phyloP scores from a whole-genome alignment of 306 rosid species.

The Cicer pinnatifidum region DNA sequence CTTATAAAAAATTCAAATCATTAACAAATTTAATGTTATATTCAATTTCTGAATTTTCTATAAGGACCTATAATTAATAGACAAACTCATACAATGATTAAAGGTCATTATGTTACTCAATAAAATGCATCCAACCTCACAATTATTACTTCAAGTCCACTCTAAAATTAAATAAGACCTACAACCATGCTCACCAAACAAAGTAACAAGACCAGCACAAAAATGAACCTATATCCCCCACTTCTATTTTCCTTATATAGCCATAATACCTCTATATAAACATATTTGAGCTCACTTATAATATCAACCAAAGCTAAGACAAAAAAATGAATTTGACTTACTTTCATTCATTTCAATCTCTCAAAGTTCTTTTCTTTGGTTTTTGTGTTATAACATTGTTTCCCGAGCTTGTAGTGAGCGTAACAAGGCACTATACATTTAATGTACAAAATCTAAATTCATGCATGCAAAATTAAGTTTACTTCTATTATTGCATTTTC shows the following conservation, averaged over 20 bases:
- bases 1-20: too few species aligned
- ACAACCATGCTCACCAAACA: constrained; percentile 46
- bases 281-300: not conserved
- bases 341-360: constrained; percentile 44
- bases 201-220: constrained; percentile 35
- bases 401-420: constrained; percentile 58
- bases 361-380: constrained; percentile 48
- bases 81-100: constrained; percentile 20
- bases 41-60: too few species aligned
- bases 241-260: not conserved
- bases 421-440: constrained; percentile 77
- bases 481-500: not conserved
- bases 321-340: constrained; percentile 46
- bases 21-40: too few species aligned
- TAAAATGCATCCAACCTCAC: constrained; percentile 25
- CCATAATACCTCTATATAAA: constrained; percentile 35
- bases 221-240: not conserved
- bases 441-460: constrained; percentile 54
- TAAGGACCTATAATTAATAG: not conserved
- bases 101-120: constrained; percentile 38
- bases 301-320: constrained; percentile 26
- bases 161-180: constrained; percentile 86
- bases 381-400: constrained; percentile 44
- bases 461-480: constrained; percentile 3
- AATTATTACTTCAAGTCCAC: constrained; percentile 68